Evolutionary conservation across 1,284 basidiomycete species (phyloP).

Genomic region (Trichosporon sp.): DNA sequence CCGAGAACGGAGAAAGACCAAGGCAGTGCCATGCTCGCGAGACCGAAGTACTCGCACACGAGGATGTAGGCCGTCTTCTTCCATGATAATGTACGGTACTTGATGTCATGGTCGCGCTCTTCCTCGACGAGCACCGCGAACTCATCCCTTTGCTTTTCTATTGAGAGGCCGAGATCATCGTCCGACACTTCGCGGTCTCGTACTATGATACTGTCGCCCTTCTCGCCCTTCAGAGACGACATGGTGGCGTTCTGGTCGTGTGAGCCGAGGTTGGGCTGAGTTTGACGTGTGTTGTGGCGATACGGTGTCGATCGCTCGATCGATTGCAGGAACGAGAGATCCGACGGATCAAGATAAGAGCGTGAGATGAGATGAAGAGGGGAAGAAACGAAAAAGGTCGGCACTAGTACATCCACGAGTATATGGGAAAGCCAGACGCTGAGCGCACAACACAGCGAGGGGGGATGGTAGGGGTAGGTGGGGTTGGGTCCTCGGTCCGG

Average conservation of each 20-base stretch:
- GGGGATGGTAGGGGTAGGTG: no score
- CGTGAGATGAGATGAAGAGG: no score
- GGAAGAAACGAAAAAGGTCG: no score
- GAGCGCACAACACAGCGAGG: no score
- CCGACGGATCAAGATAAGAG: no score
- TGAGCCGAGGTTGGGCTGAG: not conserved
- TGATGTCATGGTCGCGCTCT: conserved; percentile 30
- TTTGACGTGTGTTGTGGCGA: no score
- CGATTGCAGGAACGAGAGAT: no score
- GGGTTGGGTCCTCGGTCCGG: no score
- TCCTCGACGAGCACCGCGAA: conserved; percentile 28
- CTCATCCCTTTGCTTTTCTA: not conserved
- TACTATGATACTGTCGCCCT: not conserved
- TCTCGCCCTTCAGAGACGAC: not conserved
- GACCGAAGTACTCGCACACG: conserved; percentile 43
- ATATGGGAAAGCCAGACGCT: no score
- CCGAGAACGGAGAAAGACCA: conserved; percentile 36
- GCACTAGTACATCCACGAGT: no score
- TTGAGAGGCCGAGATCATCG: no score
- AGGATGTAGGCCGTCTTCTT: conserved; percentile 38
- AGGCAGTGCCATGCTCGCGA: conserved; percentile 40
- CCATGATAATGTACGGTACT: conserved; percentile 34
- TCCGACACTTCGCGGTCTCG: not conserved
- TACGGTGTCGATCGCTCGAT: no score
- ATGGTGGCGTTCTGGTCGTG: not conserved